Evolutionary conservation across 441 rosid species (phyloP), one percentile per base, ranked within the genome.

Genomic region (Erodium texanum): DNA sequence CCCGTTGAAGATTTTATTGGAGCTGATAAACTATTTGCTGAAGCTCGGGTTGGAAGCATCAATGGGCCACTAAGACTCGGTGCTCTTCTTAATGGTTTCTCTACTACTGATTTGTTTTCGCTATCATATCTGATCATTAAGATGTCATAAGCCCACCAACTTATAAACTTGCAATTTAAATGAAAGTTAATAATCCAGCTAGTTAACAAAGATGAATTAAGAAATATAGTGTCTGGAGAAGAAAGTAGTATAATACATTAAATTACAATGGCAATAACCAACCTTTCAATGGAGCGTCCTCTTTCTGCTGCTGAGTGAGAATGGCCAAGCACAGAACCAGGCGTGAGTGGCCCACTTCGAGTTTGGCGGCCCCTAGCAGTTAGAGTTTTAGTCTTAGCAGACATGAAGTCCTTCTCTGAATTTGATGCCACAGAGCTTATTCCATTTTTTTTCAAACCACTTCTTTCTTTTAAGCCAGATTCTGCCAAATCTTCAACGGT

Each of bases 51-150:
- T 68, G 99, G 84, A 79, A 95, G 97, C 88, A 80, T 87, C 74
- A 95, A 74, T 59, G 99, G 99, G 75, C 99, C 99, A 72, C 99
- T 92, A 78, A 95, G 86, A 80, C 96, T 92, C 23, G 98, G 97
- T 69, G 83, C 86, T 82, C 82, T 89, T 62, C 86, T 86, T 69
- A 78, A 78, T 64, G 72, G 68, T 74, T 80, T 85, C 72, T 85
- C 96, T 27, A 41, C 56, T 67, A 66, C 74, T 45, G 63, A 82
- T 73, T 78, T 86, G 56, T 19, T 86, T 75, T 89, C 97, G 72
- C 64, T 79, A 75, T 89, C 97, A 74, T 68, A 77, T 84, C 99
- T 95, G 71, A 66, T 67, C 73, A 73, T 68, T 34, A 38, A 68
- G 45, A 62, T 67, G 68, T n/a, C 20, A 64, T 64, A 64, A 71